Percentiles rank a stretch among this genome's conserved stretches.
These are phyloP conservation scores for Monosporascus sp. DNA, from an alignment of 2,329 filamentous ascomycete species.

Conservation along the genomic window DNA sequence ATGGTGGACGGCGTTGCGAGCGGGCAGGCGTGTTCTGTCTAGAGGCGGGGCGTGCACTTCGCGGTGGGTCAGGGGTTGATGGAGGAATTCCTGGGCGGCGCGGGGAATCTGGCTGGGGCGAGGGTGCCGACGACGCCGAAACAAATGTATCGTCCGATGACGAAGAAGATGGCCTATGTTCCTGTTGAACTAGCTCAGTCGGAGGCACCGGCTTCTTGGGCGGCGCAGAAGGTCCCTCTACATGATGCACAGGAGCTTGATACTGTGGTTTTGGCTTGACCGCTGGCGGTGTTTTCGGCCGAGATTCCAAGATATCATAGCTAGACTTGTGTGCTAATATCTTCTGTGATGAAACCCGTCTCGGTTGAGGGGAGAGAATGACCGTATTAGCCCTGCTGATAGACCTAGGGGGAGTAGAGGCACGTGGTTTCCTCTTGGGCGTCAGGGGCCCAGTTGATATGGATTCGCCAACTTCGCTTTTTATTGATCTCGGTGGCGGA, in stretches of 20 bases:
- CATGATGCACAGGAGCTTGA: slow-evolving; percentile 3
- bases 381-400: slow-evolving; percentile 14
- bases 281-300: slow-evolving; percentile 7
- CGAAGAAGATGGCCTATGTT: slow-evolving; percentile 21
- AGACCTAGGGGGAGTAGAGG: slow-evolving; percentile 16
- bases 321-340: slow-evolving; percentile 12
- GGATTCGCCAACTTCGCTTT: slow-evolving; percentile 6
- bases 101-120: slow-evolving; percentile 25
- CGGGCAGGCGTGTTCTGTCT: slow-evolving; percentile 6
- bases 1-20: slow-evolving; percentile 4
- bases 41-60: slow-evolving; percentile 11
- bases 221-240: neutral
- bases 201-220: slow-evolving; percentile 1
- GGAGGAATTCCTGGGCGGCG: slow-evolving; percentile 15
- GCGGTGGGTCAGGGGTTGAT: slow-evolving; percentile 12
- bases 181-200: neutral
- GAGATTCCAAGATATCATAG: slow-evolving; percentile 1
- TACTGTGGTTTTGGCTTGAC: slow-evolving; percentile 12
- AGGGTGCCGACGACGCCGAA: slow-evolving; percentile 33
- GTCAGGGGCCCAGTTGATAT: slow-evolving; percentile 1
- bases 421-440: slow-evolving; percentile 15
- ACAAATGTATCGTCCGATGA: slow-evolving; percentile 45
- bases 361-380: slow-evolving; percentile 24
- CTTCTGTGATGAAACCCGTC: slow-evolving; percentile 17
- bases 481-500: slow-evolving; percentile 16